phyloP scores from a whole-genome alignment of 495 filamentous ascomycete species.

The Aspergillus nidulans region DNA sequence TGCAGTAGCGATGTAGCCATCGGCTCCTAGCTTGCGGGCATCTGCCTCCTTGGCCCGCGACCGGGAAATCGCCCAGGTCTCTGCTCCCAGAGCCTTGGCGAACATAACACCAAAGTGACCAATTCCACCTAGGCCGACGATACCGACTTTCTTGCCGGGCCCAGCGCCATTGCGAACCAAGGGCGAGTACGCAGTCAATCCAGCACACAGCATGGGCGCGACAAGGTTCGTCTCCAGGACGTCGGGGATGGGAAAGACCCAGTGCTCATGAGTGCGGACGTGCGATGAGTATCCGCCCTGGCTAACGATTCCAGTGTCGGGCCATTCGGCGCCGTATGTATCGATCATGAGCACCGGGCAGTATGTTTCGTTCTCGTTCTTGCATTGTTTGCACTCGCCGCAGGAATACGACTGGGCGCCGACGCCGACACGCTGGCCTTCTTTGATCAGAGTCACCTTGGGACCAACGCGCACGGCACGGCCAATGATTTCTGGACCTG shows the following conservation, averaged over 20 bases:
- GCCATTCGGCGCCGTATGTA: slow-evolving; percentile 64
- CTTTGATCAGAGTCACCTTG: slow-evolving; percentile 60
- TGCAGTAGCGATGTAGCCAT: slow-evolving; percentile 64
- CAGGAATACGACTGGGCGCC: slow-evolving; percentile 74
- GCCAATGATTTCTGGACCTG: slow-evolving; percentile 59
- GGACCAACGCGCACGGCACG: slow-evolving; percentile 66
- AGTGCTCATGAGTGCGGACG: slow-evolving; percentile 62
- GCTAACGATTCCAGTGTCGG: slow-evolving; percentile 54
- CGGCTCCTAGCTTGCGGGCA: slow-evolving; percentile 63
- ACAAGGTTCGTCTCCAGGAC: slow-evolving; percentile 59
- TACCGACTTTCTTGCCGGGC: slow-evolving; percentile 76
- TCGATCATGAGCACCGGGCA: slow-evolving; percentile 59
- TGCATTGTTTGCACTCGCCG: slow-evolving; percentile 64
- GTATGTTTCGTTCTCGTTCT: slow-evolving; percentile 73
- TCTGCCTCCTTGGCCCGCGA: slow-evolving; percentile 65
- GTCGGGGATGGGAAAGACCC: slow-evolving; percentile 71
- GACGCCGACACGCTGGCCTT: slow-evolving; percentile 74
- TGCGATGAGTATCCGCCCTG: slow-evolving; percentile 68
- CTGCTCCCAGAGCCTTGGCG: slow-evolving; percentile 65
- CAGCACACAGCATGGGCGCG: slow-evolving; percentile 88
- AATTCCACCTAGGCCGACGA: slow-evolving; percentile 74
- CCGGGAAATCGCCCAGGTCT: slow-evolving; percentile 66
- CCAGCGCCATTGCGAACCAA: slow-evolving; percentile 69
- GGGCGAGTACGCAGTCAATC: slow-evolving; percentile 75
- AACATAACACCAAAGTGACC: slow-evolving; percentile 72